phyloP scores from a whole-genome alignment of 2,329 filamentous ascomycete genomes.

The Fonsecaea pedrosoi region DNA sequence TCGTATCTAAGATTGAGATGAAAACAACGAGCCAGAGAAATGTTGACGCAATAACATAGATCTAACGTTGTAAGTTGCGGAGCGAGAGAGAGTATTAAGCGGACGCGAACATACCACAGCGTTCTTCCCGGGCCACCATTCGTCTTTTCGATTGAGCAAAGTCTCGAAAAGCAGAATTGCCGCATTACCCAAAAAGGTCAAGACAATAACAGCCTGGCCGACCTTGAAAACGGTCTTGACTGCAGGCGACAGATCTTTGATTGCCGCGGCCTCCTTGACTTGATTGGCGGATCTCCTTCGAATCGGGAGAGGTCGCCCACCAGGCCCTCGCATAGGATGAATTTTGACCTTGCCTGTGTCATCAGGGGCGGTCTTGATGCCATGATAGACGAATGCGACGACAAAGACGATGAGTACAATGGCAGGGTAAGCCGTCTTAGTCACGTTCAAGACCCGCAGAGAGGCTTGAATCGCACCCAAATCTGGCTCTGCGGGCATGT shows the following conservation, averaged over 20 bases:
- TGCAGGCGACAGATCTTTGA: constrained; percentile 67
- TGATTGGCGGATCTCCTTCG: constrained; percentile 60
- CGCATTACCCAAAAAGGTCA: constrained; percentile 78
- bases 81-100: not conserved
- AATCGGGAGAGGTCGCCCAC: constrained; percentile 83
- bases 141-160: constrained; percentile 66
- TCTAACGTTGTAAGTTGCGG: constrained; percentile 58
- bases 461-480: constrained; percentile 31
- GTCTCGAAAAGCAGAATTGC: constrained; percentile 76
- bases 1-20: constrained; percentile 84
- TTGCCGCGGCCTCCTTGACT: constrained; percentile 53
- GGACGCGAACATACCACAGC: constrained; percentile 66
- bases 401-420: constrained; percentile 70
- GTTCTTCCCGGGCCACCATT: constrained; percentile 84
- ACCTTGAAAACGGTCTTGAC: constrained; percentile 77
- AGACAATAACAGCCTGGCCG: constrained; percentile 71
- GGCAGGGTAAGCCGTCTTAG: constrained; percentile 65
- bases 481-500: constrained; percentile 33
- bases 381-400: constrained; percentile 65
- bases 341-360: constrained; percentile 48
- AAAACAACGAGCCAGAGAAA: constrained; percentile 88
- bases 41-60: constrained; percentile 82
- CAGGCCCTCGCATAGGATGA: constrained; percentile 67
- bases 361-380: constrained; percentile 61
- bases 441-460: constrained; percentile 35